Evolutionary conservation across 352 stramenopile species (phyloP).

Genomic region (Phytophthora fragariaefolia): DNA sequence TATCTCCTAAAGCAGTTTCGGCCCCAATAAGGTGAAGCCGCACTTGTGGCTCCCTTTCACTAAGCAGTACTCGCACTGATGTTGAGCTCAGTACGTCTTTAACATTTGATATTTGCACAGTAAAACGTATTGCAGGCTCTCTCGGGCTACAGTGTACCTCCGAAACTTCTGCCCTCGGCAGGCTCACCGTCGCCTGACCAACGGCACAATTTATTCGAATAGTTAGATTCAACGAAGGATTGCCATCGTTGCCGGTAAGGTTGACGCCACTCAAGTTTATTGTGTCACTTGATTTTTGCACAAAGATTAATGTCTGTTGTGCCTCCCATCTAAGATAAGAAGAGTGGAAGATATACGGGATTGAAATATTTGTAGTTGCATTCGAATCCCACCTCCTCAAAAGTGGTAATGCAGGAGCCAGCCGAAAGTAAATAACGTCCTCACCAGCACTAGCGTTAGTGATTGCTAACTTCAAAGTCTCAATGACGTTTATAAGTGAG

Average conservation of each 20-base stretch:
- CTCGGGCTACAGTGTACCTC: neutral
- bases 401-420: neutral
- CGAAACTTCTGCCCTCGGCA: neutral
- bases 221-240: neutral
- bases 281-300: slow-evolving; percentile 4
- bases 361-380: slow-evolving; percentile 11
- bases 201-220: slow-evolving; percentile 1
- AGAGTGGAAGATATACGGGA: slow-evolving; percentile 15
- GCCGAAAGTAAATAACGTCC: slow-evolving; percentile 21
- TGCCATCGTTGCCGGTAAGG: neutral
- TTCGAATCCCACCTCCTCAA: slow-evolving; percentile 1
- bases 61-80: neutral
- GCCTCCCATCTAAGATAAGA: neutral
- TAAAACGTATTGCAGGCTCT: slow-evolving; percentile 1
- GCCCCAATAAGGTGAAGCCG: slow-evolving; percentile 5
- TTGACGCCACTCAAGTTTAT: slow-evolving; percentile 1
- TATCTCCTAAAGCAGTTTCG: neutral
- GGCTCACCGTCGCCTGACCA: slow-evolving; percentile 5
- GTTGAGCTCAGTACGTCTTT: neutral
- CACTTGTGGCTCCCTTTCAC: neutral
- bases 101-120: neutral
- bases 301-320: neutral
- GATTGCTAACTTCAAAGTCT: slow-evolving; percentile 23
- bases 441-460: neutral
- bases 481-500: slow-evolving; percentile 31